Evolutionary conservation across 140 eudicot genomes (phyloP).

Genomic region (Senecio squalidus): DNA sequence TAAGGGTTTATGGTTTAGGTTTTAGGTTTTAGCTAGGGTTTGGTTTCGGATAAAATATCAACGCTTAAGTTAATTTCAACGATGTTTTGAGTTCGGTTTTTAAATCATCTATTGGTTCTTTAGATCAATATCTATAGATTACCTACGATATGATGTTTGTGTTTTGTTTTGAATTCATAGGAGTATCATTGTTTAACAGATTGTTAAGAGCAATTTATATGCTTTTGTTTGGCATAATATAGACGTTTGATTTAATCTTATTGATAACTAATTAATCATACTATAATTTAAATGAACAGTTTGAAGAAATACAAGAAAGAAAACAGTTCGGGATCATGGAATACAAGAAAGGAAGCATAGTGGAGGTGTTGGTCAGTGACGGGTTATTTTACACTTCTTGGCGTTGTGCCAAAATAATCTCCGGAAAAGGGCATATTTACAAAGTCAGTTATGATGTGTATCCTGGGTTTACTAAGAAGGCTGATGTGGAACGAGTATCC

Average conservation of each 20-base stretch:
- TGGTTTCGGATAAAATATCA: too few relatives aligned
- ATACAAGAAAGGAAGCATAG: slow-evolving; percentile 22
- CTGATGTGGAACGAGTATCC: slow-evolving; percentile 27
- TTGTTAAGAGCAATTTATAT: not conserved
- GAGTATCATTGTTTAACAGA: not conserved
- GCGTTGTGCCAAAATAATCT: slow-evolving; percentile 44
- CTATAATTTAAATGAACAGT: not conserved
- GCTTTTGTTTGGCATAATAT: not conserved
- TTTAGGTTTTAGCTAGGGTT: too few relatives aligned
- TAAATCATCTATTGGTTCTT: too few relatives aligned
- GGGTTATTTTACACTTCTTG: slow-evolving; percentile 10
- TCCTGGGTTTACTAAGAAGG: slow-evolving; percentile 22
- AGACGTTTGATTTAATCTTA: not conserved
- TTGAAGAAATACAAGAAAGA: not conserved
- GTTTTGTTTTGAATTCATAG: too few relatives aligned
- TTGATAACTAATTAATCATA: not conserved
- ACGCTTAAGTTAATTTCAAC: too few relatives aligned
- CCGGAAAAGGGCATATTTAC: slow-evolving; percentile 28
- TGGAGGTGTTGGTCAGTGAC: slow-evolving; percentile 10
- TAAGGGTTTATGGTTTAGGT: too few relatives aligned
- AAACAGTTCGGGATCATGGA: not conserved
- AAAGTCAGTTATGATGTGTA: slow-evolving; percentile 35
- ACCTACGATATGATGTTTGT: too few relatives aligned
- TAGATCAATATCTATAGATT: too few relatives aligned
- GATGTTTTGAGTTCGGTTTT: too few relatives aligned